Base-by-base conservation (phyloP, 805 yeast genomes). In the Scheffersomyces amazonensis region DNA sequence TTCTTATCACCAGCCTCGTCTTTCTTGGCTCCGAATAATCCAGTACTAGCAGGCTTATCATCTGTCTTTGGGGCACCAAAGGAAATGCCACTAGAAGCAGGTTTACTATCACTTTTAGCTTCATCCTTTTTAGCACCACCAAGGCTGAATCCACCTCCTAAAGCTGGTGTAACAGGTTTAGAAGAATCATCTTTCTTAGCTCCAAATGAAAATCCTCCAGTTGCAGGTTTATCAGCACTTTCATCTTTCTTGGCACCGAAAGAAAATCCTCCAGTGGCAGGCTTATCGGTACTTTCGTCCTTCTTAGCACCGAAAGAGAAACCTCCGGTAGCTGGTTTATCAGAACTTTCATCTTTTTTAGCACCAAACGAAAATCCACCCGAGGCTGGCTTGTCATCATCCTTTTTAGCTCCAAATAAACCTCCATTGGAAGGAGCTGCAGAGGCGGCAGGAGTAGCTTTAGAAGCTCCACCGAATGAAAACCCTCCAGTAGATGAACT, bases 201-300 rank as follows among this genome's bases (percentile, higher is more conserved):
- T 5, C 53, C 55, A 32, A 56, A 47, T 4, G 53, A 39, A 30
- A 50, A 48, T 32, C 56, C 41, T 38, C 58, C 34, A 37, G 52
- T 32, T 16, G 46, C 33, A 18, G 38, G 18, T 36, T n/a, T 27
- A 5, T 43, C 17, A 4, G 53, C 47, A 28, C 43, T 45, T 18
- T 41, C 53, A 18, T 48, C 62, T 16, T 53, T 42, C 31, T 53
- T 54, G 2, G 53, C 52, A n/a, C 64, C 64, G 32, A 58, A 56
- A 4, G 52, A 43, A 21, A 47, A 46, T 2, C 49, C 30, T 27
- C 5, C n/a, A 13, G 17, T 13, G 19, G 52, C 36, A n/a, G 54
- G 47, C n/a, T 42, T 50, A 20, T 39, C 51, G 21, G 49, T 52
- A 33, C 44, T 47, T 13, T 49, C 54, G 21, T 44, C 48, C 18